A percentile compares a stretch with the other conserved stretches of the same genome.
Conservation (phyloP, 768 basidiomycete genomes). For the Lactarius psammicola region DNA sequence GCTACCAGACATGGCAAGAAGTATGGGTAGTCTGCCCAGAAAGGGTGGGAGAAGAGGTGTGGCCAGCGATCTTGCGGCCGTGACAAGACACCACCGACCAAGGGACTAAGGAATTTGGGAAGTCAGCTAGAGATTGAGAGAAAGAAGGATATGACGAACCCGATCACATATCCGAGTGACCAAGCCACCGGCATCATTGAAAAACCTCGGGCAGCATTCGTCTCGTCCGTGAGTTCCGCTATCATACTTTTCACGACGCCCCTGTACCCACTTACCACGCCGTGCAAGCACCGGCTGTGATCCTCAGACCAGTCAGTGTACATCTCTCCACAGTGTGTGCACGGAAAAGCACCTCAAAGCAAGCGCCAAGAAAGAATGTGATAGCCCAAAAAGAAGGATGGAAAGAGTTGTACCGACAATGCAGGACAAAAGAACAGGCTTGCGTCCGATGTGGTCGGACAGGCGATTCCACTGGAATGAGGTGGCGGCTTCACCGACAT, state of each 20-base stretch:
- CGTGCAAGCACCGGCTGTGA: neutral
- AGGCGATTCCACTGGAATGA: neutral
- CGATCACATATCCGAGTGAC: neutral
- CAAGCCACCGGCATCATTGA: neutral
- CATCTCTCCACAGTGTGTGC: neutral
- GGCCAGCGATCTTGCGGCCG: slow-evolving; percentile 29
- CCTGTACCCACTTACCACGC: neutral
- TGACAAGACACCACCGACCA: slow-evolving; percentile 29
- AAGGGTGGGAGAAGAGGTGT: slow-evolving; percentile 21
- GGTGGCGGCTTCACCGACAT: neutral
- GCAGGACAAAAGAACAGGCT: neutral
- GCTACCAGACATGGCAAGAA: slow-evolving; percentile 28
- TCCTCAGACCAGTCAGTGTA: neutral
- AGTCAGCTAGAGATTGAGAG: neutral
- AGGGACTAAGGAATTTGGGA: slow-evolving; percentile 18
- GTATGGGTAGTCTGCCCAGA: slow-evolving; percentile 31
- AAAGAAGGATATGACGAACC: slow-evolving; percentile 16
- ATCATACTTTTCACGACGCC: neutral
- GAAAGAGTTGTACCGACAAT: neutral
- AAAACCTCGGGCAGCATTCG: neutral
- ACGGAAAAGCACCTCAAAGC: neutral
- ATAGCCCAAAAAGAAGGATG: neutral
- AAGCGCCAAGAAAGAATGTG: neutral
- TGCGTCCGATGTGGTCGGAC: neutral
- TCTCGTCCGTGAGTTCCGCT: neutral